phyloP scores from a whole-genome alignment of 441 rosid species.

The Pelargonium citronellum region DNA sequence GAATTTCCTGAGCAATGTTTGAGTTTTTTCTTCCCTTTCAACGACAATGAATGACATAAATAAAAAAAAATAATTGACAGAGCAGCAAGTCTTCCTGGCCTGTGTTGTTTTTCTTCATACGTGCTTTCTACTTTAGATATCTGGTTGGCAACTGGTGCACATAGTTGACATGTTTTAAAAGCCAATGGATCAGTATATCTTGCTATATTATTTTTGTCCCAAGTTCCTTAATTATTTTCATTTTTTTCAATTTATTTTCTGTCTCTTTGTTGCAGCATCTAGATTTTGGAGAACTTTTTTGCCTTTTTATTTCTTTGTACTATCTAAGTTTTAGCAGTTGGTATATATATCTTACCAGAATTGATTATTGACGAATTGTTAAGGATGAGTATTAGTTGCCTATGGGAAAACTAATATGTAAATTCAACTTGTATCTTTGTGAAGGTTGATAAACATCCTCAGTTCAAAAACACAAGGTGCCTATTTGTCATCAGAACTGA shows the following conservation, averaged over 20 bases:
- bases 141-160: no score
- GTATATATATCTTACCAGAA: no score
- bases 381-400: neutral
- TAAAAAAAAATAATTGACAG: no score
- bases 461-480: conserved; percentile 16
- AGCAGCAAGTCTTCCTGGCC: no score
- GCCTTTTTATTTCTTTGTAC: neutral
- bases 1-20: no score
- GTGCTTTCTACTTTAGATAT: no score
- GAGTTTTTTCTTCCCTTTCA: no score
- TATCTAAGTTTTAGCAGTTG: neutral
- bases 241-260: neutral
- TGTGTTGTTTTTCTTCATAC: no score
- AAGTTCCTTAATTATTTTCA: neutral
- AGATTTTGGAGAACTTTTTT: neutral
- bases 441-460: conserved; percentile 22
- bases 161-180: no score
- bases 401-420: neutral
- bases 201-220: no score
- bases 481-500: conserved; percentile 17
- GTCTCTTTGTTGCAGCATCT: neutral
- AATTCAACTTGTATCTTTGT: neutral
- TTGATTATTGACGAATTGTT: neutral
- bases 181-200: no score
- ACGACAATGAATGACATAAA: no score